Evolutionary conservation across 2,329 filamentous ascomycete species (phyloP), one percentile per base, ranked within the genome.

Genomic region (Magnaporthiopsis incrustans): DNA sequence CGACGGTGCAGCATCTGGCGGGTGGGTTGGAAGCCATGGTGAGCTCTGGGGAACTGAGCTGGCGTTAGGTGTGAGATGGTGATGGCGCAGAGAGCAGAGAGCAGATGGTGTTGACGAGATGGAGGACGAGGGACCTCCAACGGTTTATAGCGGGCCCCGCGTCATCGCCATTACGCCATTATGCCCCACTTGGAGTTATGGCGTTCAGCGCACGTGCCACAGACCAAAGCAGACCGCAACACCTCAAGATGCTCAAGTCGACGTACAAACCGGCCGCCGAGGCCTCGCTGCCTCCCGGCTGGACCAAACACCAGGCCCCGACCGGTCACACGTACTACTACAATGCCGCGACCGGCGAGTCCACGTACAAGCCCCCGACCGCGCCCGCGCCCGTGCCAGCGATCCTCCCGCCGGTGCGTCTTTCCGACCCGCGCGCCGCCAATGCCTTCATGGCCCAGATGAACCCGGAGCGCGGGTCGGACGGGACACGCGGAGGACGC

Each of bases 261-360:
- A 93, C 90, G n/a, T 87, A 93, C 75, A 86, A 84, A 66, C 81
- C 86, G 27, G 71, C 74, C 60, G 73, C 75, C 64, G 70, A 77
- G 22, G 71, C 74, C 61, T 73, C 75, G 64, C 80, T 97, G 0
- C 89, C 88, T 33, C 81, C 88, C 58, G 92, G 91, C 67, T 97
- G 93, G 93, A 91, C 90, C n/a, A 91, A 96, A 75, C 92, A 97
- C 77, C 93, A 88, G 76, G 92, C 93, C 63, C 93, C 92, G 7
- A 89, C 89, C 62, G 92, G 92, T 5, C 92, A 97, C 75, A 82
- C 83, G 33, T 97, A 97, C 78, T 97, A 93, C 77, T 95, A 96
- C 79, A 89, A 97, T 77, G 81, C 87, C 59, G 80, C 84, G 64
- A 94, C 91, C 1, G 92, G 95, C 71, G 85, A 91, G 71, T 97